Evolutionary conservation across 2,329 filamentous ascomycete species (phyloP).

Genomic region (Botrytis tulipae): DNA sequence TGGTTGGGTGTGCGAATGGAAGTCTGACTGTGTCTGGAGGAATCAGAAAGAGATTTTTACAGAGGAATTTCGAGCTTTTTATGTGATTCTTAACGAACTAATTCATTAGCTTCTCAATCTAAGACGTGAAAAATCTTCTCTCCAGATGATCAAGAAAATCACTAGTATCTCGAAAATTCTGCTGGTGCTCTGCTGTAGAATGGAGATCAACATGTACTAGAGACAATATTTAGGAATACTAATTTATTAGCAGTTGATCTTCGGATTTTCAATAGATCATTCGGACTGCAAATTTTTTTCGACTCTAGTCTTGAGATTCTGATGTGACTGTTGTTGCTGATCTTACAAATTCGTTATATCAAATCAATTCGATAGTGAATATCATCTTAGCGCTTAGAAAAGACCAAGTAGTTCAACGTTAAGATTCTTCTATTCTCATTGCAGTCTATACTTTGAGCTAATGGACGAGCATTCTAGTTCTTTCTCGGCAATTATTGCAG

Average conservation of each 20-base stretch:
- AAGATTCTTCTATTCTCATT: too few species aligned
- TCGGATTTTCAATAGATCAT: background rate
- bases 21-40: background rate
- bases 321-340: background rate
- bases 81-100: background rate
- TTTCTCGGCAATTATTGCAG: background rate
- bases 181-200: background rate
- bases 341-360: background rate
- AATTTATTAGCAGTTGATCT: too few species aligned
- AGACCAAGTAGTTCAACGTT: background rate
- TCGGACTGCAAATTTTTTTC: background rate
- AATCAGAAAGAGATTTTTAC: background rate
- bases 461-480: background rate
- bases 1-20: background rate
- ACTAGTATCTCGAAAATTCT: background rate
- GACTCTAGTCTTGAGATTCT: background rate
- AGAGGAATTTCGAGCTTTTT: background rate
- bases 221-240: rapidly evolving
- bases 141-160: background rate
- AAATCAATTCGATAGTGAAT: background rate
- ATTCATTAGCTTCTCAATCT: background rate
- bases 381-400: background rate
- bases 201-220: background rate
- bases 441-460: background rate
- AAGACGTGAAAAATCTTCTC: background rate